These are phyloP conservation scores for Hyphodiscus sp. DNA, from an alignment of 2,329 filamentous ascomycete species.

Conservation along the genomic window DNA sequence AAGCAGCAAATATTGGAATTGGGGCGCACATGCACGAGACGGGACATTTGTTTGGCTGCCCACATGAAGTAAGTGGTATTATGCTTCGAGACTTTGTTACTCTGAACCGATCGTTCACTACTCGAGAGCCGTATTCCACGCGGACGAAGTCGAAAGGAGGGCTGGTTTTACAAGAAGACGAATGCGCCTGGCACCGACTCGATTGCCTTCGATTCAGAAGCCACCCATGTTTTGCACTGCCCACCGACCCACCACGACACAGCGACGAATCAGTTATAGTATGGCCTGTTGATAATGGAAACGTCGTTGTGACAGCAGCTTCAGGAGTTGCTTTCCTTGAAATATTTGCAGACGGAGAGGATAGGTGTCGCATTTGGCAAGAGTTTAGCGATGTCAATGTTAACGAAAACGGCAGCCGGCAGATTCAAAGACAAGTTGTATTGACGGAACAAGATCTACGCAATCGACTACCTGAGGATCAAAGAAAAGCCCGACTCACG, in stretches of 20 bases:
- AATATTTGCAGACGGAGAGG: conserved; percentile 72
- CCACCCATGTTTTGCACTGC: conserved; percentile 83
- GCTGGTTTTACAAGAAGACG: conserved; percentile 67
- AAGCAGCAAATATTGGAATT: conserved; percentile 89
- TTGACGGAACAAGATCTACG: conserved; percentile 72
- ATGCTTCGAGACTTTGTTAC: conserved; percentile 87
- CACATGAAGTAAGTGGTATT: conserved; percentile 82
- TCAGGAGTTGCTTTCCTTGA: conserved; percentile 84
- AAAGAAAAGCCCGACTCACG: conserved; percentile 63
- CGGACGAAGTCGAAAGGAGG: conserved; percentile 79
- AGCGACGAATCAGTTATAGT: conserved; percentile 75
- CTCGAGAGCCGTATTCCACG: conserved; percentile 78
- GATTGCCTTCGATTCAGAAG: conserved; percentile 83
- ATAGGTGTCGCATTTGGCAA: conserved; percentile 72
- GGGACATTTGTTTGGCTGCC: conserved; percentile 84
- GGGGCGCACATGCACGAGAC: conserved; percentile 89
- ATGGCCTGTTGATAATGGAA: conserved; percentile 74
- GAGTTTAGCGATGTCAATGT: conserved; percentile 52
- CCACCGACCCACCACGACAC: conserved; percentile 60
- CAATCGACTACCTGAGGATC: conserved; percentile 62
- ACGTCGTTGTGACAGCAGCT: conserved; percentile 68
- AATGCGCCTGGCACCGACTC: conserved; percentile 86
- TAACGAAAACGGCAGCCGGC: conserved; percentile 50
- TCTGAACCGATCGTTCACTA: conserved; percentile 76
- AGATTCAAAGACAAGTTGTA: conserved; percentile 63